Percentiles rank a stretch among this genome's conserved stretches.
phyloP scores from a whole-genome alignment of 768 basidiomycete genomes.

The Mrakia frigida region DNA sequence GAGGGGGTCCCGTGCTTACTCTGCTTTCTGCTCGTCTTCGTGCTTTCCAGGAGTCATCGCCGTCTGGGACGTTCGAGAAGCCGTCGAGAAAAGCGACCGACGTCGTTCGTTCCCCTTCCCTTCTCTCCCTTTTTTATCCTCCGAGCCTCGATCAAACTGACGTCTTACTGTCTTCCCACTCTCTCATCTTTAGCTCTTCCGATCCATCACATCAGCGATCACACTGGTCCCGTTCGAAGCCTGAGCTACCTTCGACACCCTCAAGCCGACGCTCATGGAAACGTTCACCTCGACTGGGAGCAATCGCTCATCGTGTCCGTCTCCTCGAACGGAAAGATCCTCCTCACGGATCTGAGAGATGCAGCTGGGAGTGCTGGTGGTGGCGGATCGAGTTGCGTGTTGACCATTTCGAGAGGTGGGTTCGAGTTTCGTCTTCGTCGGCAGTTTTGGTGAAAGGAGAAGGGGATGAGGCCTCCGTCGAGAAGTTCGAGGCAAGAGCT shows the following conservation, averaged over 20 bases:
- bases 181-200: conserved; percentile 48
- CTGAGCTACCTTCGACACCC: conserved; percentile 71
- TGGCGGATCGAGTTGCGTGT: not conserved
- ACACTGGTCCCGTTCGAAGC: conserved; percentile 73
- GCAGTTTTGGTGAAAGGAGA: not conserved
- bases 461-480: not conserved
- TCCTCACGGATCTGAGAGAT: conserved; percentile 25
- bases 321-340: not conserved
- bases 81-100: conserved; percentile 40
- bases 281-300: conserved; percentile 51
- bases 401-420: conserved; percentile 18
- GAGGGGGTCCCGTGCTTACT: not conserved
- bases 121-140: not conserved
- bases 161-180: not conserved
- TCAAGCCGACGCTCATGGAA: conserved; percentile 39
- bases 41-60: conserved; percentile 39
- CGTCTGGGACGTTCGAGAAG: conserved; percentile 41
- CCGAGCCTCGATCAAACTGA: not conserved
- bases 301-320: conserved; percentile 16
- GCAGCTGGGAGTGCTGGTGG: conserved; percentile 13
- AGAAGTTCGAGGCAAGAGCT: too few species aligned
- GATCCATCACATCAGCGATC: conserved; percentile 64
- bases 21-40: not conserved
- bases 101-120: conserved; percentile 41
- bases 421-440: not conserved